Conservation (phyloP, 768 basidiomycete species). For the Tylopilus plumbeoviolaceoides region DNA sequence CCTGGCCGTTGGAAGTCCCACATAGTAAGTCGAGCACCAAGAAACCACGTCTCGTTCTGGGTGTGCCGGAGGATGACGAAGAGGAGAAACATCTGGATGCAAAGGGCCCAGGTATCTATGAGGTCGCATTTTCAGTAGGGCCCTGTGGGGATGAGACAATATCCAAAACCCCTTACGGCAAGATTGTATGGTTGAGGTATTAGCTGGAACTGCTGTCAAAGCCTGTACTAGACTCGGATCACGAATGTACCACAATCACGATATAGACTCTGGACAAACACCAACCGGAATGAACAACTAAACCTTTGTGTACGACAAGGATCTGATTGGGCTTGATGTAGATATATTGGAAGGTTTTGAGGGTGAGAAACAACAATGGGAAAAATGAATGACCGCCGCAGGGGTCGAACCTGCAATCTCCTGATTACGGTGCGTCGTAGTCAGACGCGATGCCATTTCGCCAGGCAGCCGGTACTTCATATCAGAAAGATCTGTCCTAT, state of each 20-base stretch:
- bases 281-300: no score
- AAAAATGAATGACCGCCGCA: constrained; percentile 32
- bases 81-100: constrained; percentile 31
- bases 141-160: constrained; percentile 28
- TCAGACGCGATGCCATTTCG: constrained; percentile 95
- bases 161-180: constrained; percentile 46
- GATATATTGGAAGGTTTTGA: background rate
- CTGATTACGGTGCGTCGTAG: constrained; percentile 68
- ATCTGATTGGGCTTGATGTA: no score
- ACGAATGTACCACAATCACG: no score
- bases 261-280: no score
- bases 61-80: constrained; percentile 32
- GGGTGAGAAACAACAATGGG: background rate
- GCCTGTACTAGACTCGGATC: no score
- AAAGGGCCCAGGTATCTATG: constrained; percentile 42
- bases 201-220: background rate
- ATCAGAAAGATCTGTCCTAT: no score
- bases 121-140: constrained; percentile 48
- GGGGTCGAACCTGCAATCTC: constrained; percentile 93
- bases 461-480: constrained; percentile 60
- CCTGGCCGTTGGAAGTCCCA: constrained; percentile 44
- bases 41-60: constrained; percentile 34
- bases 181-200: constrained; percentile 38
- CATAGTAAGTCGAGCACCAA: constrained; percentile 2
- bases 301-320: no score